These are phyloP conservation scores for Fomitopsis serialis DNA, from an alignment of 768 basidiomycete species.

Conservation along the genomic window DNA sequence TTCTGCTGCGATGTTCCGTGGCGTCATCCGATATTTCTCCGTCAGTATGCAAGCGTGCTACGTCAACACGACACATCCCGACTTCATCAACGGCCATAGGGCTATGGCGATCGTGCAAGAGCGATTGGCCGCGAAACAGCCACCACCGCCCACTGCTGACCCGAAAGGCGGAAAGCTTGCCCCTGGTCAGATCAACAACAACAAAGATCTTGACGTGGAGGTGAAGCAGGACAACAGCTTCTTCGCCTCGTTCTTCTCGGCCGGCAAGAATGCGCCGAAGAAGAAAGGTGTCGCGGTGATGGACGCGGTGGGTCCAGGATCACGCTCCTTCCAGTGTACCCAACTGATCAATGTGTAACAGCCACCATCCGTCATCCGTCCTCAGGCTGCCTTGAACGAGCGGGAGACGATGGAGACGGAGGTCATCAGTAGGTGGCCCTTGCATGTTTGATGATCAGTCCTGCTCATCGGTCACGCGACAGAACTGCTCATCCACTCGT, in stretches of 20 bases:
- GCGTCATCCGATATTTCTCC: not conserved
- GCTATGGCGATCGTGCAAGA: conserved; percentile 88
- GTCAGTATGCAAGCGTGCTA: conserved; percentile 96
- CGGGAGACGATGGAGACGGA: conserved; percentile 98
- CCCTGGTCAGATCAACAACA: conserved; percentile 75
- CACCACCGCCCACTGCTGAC: conserved; percentile 55
- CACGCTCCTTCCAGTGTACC: not conserved
- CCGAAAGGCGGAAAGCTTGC: conserved; percentile 63
- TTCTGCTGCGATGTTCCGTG: conserved; percentile 44
- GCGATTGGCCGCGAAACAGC: conserved; percentile 77
- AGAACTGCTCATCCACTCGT: conserved; percentile 95
- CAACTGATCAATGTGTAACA: conserved; percentile 23
- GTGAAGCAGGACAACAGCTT: conserved; percentile 85
- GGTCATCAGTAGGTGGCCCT: conserved; percentile 86
- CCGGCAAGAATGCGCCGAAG: conserved; percentile 50
- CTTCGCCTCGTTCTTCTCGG: conserved; percentile 93
- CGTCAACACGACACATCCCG: conserved; percentile 98
- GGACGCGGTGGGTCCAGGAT: conserved; percentile 43
- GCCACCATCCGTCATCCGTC: conserved; percentile 84
- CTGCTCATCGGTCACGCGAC: conserved; percentile 1
- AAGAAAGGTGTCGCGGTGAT: conserved; percentile 52
- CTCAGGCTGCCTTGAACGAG: conserved; percentile 87
- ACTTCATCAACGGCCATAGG: conserved; percentile 97
- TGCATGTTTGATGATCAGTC: not conserved
- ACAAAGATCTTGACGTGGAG: conserved; percentile 91